phyloP scores from a whole-genome alignment of 306 rosid genomes.

The Prunus persica region Prunus_persica_NCBIv2 NC_034016.1:13888001-13888500 shows the following conservation, averaged over 20 bases:
- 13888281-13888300: background rate
- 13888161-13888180: background rate
- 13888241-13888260: constrained; percentile 27
- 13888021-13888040: too few species aligned
- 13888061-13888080: background rate
- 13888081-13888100: too few species aligned
- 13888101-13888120: too few species aligned
- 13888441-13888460: too few species aligned
- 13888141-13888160: too few species aligned
- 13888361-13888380: too few species aligned
- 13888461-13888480: background rate
- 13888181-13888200: background rate
- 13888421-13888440: background rate
- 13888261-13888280: constrained; percentile 15
- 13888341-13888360: background rate
- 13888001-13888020: too few species aligned
- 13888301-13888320: constrained; percentile 15
- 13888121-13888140: too few species aligned
- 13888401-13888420: background rate
- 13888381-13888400: background rate
- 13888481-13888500: too few species aligned
- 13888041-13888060: too few species aligned
- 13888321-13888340: background rate
- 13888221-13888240: constrained; percentile 42
- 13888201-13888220: constrained; percentile 47